Base-by-base conservation (phyloP, 2,329 filamentous ascomycete species). In the Penicillium freii region DNA sequence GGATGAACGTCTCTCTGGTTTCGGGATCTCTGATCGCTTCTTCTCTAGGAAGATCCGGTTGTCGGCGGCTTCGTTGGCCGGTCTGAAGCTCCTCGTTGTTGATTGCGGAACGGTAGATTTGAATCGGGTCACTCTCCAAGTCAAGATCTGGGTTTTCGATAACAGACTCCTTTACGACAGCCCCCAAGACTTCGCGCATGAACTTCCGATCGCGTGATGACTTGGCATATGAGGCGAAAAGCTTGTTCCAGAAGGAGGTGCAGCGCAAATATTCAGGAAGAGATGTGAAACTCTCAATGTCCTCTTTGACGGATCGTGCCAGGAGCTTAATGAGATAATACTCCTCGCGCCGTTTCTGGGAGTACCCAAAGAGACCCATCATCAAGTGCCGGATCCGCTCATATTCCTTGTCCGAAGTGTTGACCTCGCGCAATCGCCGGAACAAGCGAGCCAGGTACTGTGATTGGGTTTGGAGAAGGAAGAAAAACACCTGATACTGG, bases 81-180 rank as follows among this genome's bases (percentile, higher is more conserved):
- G 94, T 99, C 19, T 91, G 87, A 25, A 99, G 85, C 76, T 99
- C 94, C 74, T 97, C 93, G 67, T 99, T 96, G 78, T 95, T 97
- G 77, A 99, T 95, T 15, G 91, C 88, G 5, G 92, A 94, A 42
- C 90, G 86, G 76, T 99, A 97, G 56, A 99, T 99, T 67, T 97
- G 93, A 80, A 97, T 88, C 0, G 94, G 94, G 70, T 99, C 94
- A 72, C 93, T 97, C 75, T 99, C 94, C 27, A 99, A 81, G 71
- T 99, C 93, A 34, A 99, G 81, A 5, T 88, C 88, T 13, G 92
- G 87, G 65, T 97, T 94, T 54, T 96, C 94, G 54, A 97, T 87
- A 68, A 99, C 92, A 70, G 94, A 93, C 71, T 96, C 90, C 61
- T 90, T 89, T 65, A 99, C 89, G 47, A 99, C 76, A 1, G 90